These are phyloP conservation scores for Phytophthora pisi DNA, from an alignment of 352 stramenopile genomes.

Conservation along the genomic window DNA sequence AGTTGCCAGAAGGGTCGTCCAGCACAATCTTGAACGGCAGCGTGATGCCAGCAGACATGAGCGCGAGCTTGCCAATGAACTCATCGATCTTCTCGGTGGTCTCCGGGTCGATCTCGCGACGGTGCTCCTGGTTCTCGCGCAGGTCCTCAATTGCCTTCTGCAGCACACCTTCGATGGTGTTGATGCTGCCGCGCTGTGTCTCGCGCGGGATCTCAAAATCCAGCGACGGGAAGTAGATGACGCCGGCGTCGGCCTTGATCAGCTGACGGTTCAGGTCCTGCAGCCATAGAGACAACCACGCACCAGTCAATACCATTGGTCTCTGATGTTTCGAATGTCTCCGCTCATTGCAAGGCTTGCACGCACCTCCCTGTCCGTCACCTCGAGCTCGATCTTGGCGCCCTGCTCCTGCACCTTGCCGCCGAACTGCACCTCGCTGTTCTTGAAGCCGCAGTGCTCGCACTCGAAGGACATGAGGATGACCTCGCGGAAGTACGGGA, in stretches of 20 bases:
- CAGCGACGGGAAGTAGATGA: conserved; percentile 74
- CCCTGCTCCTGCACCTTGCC: conserved; percentile 75
- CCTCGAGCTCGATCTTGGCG: conserved; percentile 57
- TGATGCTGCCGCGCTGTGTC: conserved; percentile 88
- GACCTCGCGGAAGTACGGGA: conserved; percentile 95
- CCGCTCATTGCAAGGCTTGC: background rate
- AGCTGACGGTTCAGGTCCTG: conserved; percentile 90
- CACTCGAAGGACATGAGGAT: conserved; percentile 95
- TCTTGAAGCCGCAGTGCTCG: conserved; percentile 84
- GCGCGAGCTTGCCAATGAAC: conserved; percentile 77
- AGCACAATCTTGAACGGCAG: conserved; percentile 88
- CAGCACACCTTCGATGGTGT: conserved; percentile 84
- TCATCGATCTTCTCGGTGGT: conserved; percentile 78
- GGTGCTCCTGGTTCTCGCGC: conserved; percentile 77
- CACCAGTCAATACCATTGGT: background rate
- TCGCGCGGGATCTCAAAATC: conserved; percentile 92
- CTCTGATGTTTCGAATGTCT: background rate
- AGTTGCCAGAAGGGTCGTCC: conserved; percentile 91
- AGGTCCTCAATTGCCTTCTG: conserved; percentile 78
- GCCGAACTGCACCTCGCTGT: conserved; percentile 76
- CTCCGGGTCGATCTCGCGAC: conserved; percentile 79
- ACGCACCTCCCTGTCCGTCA: conserved; percentile 41
- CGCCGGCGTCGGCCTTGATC: conserved; percentile 90
- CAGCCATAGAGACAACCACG: conserved; percentile 2
- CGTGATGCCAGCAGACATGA: conserved; percentile 63